A percentile compares a stretch with the other conserved stretches of the same genome.
phyloP scores from a whole-genome alignment of 1,284 basidiomycete species.

The Coniferiporia weirii region DNA sequence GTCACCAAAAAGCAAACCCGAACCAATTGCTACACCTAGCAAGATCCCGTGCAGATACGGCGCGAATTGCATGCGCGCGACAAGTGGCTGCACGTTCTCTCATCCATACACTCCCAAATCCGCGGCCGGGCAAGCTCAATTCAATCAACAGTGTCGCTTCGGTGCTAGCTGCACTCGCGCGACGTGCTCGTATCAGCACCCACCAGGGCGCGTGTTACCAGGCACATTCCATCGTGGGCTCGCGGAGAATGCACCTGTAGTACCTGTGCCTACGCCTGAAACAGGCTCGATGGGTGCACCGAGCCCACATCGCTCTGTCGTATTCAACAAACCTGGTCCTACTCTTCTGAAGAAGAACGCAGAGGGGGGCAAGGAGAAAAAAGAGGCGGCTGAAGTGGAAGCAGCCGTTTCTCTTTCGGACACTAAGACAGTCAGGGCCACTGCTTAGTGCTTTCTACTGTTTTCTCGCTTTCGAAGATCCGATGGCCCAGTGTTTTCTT shows the following conservation, averaged over 20 bases:
- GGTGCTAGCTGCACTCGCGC: slow-evolving; percentile 74
- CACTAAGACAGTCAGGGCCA: slow-evolving; percentile 38
- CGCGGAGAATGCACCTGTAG: slow-evolving; percentile 50
- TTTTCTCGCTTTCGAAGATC: too few relatives aligned
- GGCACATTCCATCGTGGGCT: slow-evolving; percentile 72
- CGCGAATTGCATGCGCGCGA: slow-evolving; percentile 57
- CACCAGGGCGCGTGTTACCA: slow-evolving; percentile 71
- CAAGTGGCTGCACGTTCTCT: slow-evolving; percentile 58
- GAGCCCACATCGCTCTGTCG: slow-evolving; percentile 62
- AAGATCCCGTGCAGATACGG: slow-evolving; percentile 69
- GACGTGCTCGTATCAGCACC: slow-evolving; percentile 73
- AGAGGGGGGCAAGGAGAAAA: slow-evolving; percentile 52
- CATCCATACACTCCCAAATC: slow-evolving; percentile 52
- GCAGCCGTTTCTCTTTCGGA: slow-evolving; percentile 26
- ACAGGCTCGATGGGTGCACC: slow-evolving; percentile 54
- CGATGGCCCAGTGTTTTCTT: neutral
- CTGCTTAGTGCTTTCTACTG: slow-evolving; percentile 8
- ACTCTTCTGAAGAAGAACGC: slow-evolving; percentile 42
- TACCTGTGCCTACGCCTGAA: slow-evolving; percentile 55
- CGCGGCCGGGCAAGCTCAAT: slow-evolving; percentile 25
- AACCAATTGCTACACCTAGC: slow-evolving; percentile 29
- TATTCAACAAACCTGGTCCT: slow-evolving; percentile 48
- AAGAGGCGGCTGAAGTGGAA: slow-evolving; percentile 52
- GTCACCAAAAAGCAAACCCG: slow-evolving; percentile 23
- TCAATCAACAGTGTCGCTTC: slow-evolving; percentile 60